Percentiles rank a stretch among this genome's conserved stretches.
These are phyloP conservation scores for Lasiosphaeris hirsuta DNA, from an alignment of 495 filamentous ascomycete genomes.

Conservation along the genomic window DNA sequence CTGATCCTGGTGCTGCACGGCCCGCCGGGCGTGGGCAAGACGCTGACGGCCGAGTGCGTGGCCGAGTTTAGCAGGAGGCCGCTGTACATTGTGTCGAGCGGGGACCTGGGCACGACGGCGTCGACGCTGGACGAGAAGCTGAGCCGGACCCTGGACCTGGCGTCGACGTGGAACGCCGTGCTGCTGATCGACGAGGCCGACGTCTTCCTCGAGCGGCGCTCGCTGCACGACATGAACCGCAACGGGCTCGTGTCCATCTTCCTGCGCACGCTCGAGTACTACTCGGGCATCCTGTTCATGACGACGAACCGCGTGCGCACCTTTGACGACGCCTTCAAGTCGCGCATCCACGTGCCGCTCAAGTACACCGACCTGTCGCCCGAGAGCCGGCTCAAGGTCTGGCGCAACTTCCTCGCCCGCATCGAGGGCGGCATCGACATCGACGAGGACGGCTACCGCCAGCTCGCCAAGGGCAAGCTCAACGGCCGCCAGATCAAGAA, in stretches of 20 bases:
- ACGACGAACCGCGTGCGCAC: slow-evolving; percentile 38
- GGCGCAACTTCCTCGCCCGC: slow-evolving; percentile 27
- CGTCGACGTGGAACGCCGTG: slow-evolving; percentile 77
- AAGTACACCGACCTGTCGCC: slow-evolving; percentile 30
- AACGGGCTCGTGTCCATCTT: slow-evolving; percentile 48
- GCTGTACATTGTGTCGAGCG: slow-evolving; percentile 42
- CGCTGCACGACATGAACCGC: slow-evolving; percentile 35
- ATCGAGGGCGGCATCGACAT: background rate
- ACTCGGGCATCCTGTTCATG: slow-evolving; percentile 45
- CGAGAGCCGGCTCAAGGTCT: slow-evolving; percentile 28
- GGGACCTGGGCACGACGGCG: slow-evolving; percentile 18
- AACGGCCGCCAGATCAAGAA: slow-evolving; percentile 22
- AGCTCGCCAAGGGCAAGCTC: slow-evolving; percentile 7
- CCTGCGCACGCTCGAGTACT: slow-evolving; percentile 49
- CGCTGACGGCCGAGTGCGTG: slow-evolving; percentile 45
- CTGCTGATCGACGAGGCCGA: slow-evolving; percentile 57
- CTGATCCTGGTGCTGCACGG: slow-evolving; percentile 48
- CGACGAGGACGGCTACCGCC: slow-evolving; percentile 1
- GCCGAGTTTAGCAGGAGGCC: slow-evolving; percentile 41
- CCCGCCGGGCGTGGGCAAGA: slow-evolving; percentile 51
- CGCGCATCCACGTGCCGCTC: slow-evolving; percentile 47
- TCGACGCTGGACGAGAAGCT: slow-evolving; percentile 70
- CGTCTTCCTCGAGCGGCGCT: slow-evolving; percentile 31
- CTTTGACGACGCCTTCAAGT: slow-evolving; percentile 50
- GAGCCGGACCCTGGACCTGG: slow-evolving; percentile 77